Conservation (phyloP, 2,329 filamentous ascomycete species). For the Scedosporium aurantiacum region DNA sequence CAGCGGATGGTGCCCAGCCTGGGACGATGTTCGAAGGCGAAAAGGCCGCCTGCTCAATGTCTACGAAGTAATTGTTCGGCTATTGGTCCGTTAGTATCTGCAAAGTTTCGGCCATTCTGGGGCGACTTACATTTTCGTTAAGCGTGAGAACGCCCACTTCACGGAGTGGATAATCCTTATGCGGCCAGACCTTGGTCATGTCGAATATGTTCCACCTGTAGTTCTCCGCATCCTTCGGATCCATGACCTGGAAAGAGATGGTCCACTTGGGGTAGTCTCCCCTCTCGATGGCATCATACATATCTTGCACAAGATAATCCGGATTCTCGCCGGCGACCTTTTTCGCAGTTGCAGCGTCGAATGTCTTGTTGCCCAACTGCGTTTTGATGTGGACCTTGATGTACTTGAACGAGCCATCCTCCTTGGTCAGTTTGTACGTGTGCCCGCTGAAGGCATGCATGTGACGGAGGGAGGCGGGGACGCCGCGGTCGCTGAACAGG, state of each 20-base stretch:
- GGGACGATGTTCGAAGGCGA: conserved; percentile 54
- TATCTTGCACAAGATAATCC: conserved; percentile 51
- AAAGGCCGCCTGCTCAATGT: conserved; percentile 59
- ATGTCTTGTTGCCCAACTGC: conserved; percentile 49
- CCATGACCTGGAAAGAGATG: conserved; percentile 52
- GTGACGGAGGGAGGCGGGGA: conserved; percentile 52
- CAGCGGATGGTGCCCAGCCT: conserved; percentile 50
- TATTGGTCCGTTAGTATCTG: neutral
- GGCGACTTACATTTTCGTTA: conserved; percentile 38
- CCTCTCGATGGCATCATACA: conserved; percentile 50
- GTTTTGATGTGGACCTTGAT: conserved; percentile 53
- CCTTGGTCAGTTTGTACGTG: conserved; percentile 54
- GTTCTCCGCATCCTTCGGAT: conserved; percentile 50
- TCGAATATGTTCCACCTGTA: conserved; percentile 57
- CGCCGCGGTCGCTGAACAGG: conserved; percentile 56
- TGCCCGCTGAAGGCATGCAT: conserved; percentile 61
- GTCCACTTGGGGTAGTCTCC: conserved; percentile 55
- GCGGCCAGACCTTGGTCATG: conserved; percentile 59
- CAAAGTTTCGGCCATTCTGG: too few relatives aligned
- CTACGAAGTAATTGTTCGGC: conserved; percentile 55
- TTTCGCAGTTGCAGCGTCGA: conserved; percentile 47
- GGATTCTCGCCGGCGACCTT: conserved; percentile 46
- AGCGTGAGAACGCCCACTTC: conserved; percentile 52
- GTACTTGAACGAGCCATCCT: conserved; percentile 34
- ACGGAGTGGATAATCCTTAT: conserved; percentile 48